A percentile compares a stretch with the other conserved stretches of the same genome.
Evolutionary conservation across 2,329 filamentous ascomycete species (phyloP).

Genomic region (Cercospora zeae-maydis): DNA sequence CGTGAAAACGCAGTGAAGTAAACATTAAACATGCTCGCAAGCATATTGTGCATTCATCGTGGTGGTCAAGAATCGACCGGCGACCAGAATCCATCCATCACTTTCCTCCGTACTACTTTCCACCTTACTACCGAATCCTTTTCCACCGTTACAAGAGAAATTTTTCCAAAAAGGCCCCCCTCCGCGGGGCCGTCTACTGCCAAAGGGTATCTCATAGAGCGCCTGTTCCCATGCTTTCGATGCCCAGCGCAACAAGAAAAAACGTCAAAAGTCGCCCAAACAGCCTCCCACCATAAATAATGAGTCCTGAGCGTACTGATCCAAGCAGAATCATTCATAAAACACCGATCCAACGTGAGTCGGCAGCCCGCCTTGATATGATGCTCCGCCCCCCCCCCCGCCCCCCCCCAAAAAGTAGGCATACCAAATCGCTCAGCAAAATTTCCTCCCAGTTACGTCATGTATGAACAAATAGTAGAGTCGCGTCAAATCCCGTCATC

Average conservation of each 20-base stretch:
- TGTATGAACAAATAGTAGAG: slow-evolving; percentile 14
- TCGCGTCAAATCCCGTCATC: slow-evolving; percentile 1
- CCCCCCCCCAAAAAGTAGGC: background rate
- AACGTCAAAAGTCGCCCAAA: slow-evolving; percentile 17
- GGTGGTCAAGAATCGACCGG: background rate
- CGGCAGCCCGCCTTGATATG: slow-evolving; percentile 6
- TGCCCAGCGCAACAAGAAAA: background rate
- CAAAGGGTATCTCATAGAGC: slow-evolving; percentile 28
- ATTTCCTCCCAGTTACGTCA: slow-evolving; percentile 14
- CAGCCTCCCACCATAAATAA: slow-evolving; percentile 11
- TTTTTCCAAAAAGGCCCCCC: slow-evolving; percentile 7
- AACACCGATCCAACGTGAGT: slow-evolving; percentile 16
- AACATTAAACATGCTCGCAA: background rate
- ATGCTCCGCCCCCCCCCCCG: slow-evolving; percentile 2
- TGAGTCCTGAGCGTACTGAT: background rate
- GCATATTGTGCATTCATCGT: background rate
- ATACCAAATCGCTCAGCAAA: slow-evolving; percentile 25
- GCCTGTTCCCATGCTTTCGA: slow-evolving; percentile 26
- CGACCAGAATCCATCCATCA: background rate
- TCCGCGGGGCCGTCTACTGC: slow-evolving; percentile 15
- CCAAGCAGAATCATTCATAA: background rate
- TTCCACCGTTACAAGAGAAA: background rate
- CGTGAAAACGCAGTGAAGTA: too few relatives aligned
- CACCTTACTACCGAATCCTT: too few relatives aligned
- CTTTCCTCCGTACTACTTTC: background rate